A percentile compares a stretch with the other conserved stretches of the same genome.
phyloP scores from a whole-genome alignment of 139 green algal species.

The Micractinium conductrix region DNA sequence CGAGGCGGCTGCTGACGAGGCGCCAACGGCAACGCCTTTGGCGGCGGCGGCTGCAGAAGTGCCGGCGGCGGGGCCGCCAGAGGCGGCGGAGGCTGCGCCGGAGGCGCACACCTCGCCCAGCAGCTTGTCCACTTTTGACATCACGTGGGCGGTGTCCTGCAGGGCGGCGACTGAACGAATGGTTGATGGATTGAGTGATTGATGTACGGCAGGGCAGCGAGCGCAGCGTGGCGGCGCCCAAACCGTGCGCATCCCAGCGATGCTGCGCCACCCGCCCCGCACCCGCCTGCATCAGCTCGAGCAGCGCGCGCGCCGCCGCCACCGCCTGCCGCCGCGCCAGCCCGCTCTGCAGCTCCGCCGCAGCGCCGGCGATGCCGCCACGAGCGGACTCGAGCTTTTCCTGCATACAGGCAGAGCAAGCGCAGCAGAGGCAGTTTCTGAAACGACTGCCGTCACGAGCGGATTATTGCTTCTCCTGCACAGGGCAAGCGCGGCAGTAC shows the following conservation, averaged over 20 bases:
- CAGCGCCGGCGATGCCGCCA: constrained; percentile 42
- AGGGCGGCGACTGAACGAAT: too few relatives aligned
- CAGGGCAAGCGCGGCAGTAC: too few relatives aligned
- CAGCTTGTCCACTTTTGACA: constrained; percentile 96
- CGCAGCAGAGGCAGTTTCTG: too few relatives aligned
- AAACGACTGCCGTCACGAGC: too few relatives aligned
- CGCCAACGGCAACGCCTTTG: too few relatives aligned
- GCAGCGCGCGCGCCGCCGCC: constrained; percentile 68
- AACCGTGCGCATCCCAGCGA: too few relatives aligned
- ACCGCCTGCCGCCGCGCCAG: constrained; percentile 75
- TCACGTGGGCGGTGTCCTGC: constrained; percentile 80
- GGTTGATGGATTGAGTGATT: too few relatives aligned
- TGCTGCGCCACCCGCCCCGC: not conserved
- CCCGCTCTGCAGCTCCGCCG: constrained; percentile 69
- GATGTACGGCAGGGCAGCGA: too few relatives aligned
- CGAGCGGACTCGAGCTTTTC: constrained; percentile 29
- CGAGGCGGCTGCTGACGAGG: too few relatives aligned
- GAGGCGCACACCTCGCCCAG: constrained; percentile 70
- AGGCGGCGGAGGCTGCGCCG: too few relatives aligned
- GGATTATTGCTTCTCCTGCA: too few relatives aligned
- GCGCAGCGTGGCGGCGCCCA: too few relatives aligned
- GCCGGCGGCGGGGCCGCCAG: not conserved
- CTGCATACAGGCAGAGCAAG: not conserved
- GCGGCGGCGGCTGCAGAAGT: not conserved
- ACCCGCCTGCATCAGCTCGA: constrained; percentile 80